Base-by-base conservation (phyloP, 1,139 yeast genomes). In the Yamadazyma diospyri region DNA sequence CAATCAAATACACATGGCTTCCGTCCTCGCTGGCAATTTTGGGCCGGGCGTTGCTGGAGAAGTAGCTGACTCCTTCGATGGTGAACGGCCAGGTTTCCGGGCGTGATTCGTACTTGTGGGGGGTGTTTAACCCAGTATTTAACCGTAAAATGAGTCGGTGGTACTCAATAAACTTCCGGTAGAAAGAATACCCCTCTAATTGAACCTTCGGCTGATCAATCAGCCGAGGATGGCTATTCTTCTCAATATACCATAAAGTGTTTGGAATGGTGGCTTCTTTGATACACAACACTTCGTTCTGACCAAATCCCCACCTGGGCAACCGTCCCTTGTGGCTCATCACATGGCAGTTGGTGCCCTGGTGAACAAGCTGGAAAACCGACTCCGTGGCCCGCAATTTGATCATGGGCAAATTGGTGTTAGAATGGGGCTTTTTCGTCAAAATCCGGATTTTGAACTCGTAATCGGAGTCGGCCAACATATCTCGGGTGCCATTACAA, bases 251-350 rank as follows among this genome's bases (percentile, higher is more conserved):
- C 80, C 94, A 85, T 28, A 73, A 55, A 0, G 89, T 66, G 45
- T 77, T 72, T 9, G 73, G 69, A 22, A 64, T 55, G 3, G 73
- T 73, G 9, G 94, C 87, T 22, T 72, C 73, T 26, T 74, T 73
- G 22, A 83, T 71, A 55, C 95, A 87, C 15, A 82, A 58, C 2
- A 85, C 86, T 58, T 87, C 95, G 52, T 78, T 79, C 47, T 83
- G 94, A 21, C 66, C 64, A 41, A 65, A 66, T 0, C 79, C 94
- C 87, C 88, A 81, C 1, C 64, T 66, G 4, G 94, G 94, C 25
- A 86, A 60, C 43, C 63, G 69, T 6, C 67, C 67, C 21, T 69
- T 71, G 48, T 85, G 94, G 6, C 83, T 72, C 41, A 83, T 53
- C 30, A 86, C 50, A 13, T 65, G 64, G 53, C 95, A 86, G 16